Evolutionary conservation across 306 rosid species (phyloP).

Genomic region (Adenanthera pavonina): DNA sequence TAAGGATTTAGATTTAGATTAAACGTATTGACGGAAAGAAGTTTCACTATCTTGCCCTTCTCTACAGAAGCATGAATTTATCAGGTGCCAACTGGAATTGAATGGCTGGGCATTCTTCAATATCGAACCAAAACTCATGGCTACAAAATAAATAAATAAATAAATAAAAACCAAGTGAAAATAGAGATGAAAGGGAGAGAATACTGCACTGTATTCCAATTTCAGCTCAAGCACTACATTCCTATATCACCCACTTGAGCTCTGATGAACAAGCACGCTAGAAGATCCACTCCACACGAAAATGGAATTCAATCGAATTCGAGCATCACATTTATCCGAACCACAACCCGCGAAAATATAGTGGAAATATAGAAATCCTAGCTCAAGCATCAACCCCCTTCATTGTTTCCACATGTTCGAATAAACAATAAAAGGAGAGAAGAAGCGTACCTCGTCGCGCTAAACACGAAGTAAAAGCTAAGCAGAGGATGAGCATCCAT

Average conservation of each 20-base stretch:
- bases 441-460: slow-evolving; percentile 53
- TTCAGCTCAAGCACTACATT: background rate
- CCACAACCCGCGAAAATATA: background rate
- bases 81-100: slow-evolving; percentile 14
- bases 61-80: slow-evolving; percentile 10
- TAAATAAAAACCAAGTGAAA: background rate
- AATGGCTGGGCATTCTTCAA: slow-evolving; percentile 9
- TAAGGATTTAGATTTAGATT: background rate
- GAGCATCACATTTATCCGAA: background rate
- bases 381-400: background rate
- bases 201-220: slow-evolving; percentile 7
- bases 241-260: background rate
- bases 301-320: slow-evolving; percentile 18
- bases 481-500: slow-evolving; percentile 56
- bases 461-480: slow-evolving; percentile 39
- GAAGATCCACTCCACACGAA: slow-evolving; percentile 24
- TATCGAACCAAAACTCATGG: background rate
- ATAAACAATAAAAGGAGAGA: background rate
- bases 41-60: slow-evolving; percentile 21
- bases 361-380: slow-evolving; percentile 13
- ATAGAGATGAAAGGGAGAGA: background rate
- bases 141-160: too few species aligned
- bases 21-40: background rate
- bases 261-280: background rate
- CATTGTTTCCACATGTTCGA: background rate